A percentile compares a stretch with the other conserved stretches of the same genome.
phyloP scores from a whole-genome alignment of 129 eudicot species.

The Centaurea solstitialis region DNA sequence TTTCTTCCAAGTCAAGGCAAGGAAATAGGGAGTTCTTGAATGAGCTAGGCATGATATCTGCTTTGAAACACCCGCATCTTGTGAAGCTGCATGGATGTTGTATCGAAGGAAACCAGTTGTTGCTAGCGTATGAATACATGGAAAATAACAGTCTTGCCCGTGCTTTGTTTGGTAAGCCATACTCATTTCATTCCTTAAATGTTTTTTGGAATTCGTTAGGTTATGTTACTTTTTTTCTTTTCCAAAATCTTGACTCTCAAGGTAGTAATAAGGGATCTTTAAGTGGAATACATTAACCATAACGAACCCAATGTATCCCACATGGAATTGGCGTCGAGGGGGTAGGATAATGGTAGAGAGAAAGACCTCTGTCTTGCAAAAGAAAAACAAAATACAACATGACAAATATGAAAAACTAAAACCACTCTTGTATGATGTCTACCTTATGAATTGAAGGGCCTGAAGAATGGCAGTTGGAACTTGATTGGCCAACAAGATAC shows the following conservation, averaged over 20 bases:
- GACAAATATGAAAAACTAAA: no score
- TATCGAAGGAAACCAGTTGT: slow-evolving; percentile 62
- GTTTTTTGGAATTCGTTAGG: neutral
- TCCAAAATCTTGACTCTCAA: neutral
- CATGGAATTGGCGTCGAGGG: neutral
- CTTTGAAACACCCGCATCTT: neutral
- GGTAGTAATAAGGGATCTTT: neutral
- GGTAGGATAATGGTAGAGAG: neutral
- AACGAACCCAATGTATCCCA: neutral
- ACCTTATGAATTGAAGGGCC: slow-evolving; percentile 40
- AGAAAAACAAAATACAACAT: no score
- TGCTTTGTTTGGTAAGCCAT: slow-evolving; percentile 62
- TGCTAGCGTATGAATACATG: slow-evolving; percentile 77
- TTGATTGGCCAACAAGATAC: slow-evolving; percentile 75
- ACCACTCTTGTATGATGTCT: neutral
- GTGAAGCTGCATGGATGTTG: slow-evolving; percentile 67
- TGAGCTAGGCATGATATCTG: slow-evolving; percentile 82
- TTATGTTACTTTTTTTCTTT: no score
- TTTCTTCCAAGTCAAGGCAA: slow-evolving; percentile 45
- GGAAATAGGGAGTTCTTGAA: slow-evolving; percentile 83
- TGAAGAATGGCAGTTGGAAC: slow-evolving; percentile 43
- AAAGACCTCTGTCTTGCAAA: no score
- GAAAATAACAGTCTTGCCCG: slow-evolving; percentile 78
- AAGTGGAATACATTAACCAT: neutral
- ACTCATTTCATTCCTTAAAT: neutral